phyloP scores from a whole-genome alignment of 306 rosid species.

The Acacia acuminata region DNA sequence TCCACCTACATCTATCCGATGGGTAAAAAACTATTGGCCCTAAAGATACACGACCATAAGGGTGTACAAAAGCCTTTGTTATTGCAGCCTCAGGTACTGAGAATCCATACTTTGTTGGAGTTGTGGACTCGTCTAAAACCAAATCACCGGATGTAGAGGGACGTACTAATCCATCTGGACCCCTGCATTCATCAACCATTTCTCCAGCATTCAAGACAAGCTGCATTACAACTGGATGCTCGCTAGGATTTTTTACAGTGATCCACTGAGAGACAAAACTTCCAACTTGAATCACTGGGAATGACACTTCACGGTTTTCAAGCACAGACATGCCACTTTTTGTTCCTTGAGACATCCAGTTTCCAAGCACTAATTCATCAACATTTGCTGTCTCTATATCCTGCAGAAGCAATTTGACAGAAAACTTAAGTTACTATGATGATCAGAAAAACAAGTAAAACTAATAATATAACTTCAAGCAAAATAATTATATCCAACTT shows the following conservation, averaged over 20 bases:
- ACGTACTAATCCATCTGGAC: constrained; percentile 53
- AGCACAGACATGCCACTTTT: constrained; percentile 64
- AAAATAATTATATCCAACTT: neutral
- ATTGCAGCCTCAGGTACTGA: constrained; percentile 74
- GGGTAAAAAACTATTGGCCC: constrained; percentile 87
- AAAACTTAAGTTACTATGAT: constrained; percentile 32
- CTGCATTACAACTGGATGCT: constrained; percentile 80
- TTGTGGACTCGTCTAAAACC: constrained; percentile 53
- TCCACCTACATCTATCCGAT: constrained; percentile 76
- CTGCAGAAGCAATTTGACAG: constrained; percentile 41
- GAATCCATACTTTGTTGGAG: constrained; percentile 76
- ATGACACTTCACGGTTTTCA: constrained; percentile 65
- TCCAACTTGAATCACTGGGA: constrained; percentile 82
- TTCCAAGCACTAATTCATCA: constrained; percentile 78
- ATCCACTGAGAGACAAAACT: constrained; percentile 73
- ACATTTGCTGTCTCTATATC: constrained; percentile 48
- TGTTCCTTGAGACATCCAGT: constrained; percentile 85
- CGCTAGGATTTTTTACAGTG: constrained; percentile 81
- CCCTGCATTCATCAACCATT: constrained; percentile 67
- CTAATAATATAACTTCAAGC: neutral
- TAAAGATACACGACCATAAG: constrained; percentile 59
- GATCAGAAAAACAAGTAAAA: neutral
- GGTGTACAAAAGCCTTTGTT: constrained; percentile 81
- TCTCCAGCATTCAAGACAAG: constrained; percentile 83
- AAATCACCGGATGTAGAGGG: constrained; percentile 69